Evolutionary conservation across 2,329 filamentous ascomycete species (phyloP), one percentile per base, ranked within the genome.

Genomic region (Apiospora arundinis): DNA sequence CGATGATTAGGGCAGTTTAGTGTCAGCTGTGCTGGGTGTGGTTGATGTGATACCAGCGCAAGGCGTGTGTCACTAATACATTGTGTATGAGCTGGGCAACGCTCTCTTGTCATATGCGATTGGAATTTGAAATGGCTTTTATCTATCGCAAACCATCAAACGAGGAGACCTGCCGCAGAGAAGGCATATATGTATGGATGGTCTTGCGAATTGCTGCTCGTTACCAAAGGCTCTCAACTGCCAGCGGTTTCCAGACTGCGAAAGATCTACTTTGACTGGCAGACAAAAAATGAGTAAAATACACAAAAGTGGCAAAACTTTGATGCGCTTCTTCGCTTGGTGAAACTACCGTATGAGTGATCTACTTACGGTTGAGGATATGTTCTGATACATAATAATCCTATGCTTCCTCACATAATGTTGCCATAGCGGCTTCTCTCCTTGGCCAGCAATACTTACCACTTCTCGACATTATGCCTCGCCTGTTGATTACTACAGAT

Each of bases 221-320:
- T 46, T 67, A 14, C 66, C 40, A 28, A 5, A 25, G 65, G 32
- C 37, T 18, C 32, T n/a, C 21, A 12, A 60, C 16, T 60, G 52
- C 52, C 21, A n/a, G 16, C 7, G 40, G 66, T 67, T 67, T 67
- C 63, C 40, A 69, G 60, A 69, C 56, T 42, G 32, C 32, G 32
- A 40, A 63, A 18, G 56, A 52, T 14, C n/a, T 18, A 48, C 37
- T 67, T 7, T 49, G 16, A 12, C 48, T 69, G 70, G 52, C 67
- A 67, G 68, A 45, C 32, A 69, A 71, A 71, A 71, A 71, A 67
- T 46, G 18, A 25, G 67, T 65, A 45, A 60, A 69, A 68, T 69
- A 69, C 44, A 69, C 49, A 69, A 71, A 28, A 40, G n/a, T 69
- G 37, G 45, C 67, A 23, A 69, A 69, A 46, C 3, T 9, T 42